Percentiles rank a stretch among this genome's conserved stretches.
These are phyloP conservation scores for Ammopiptanthus mongolicus DNA, from an alignment of 306 rosid genomes.

Conservation along the genomic window DNA sequence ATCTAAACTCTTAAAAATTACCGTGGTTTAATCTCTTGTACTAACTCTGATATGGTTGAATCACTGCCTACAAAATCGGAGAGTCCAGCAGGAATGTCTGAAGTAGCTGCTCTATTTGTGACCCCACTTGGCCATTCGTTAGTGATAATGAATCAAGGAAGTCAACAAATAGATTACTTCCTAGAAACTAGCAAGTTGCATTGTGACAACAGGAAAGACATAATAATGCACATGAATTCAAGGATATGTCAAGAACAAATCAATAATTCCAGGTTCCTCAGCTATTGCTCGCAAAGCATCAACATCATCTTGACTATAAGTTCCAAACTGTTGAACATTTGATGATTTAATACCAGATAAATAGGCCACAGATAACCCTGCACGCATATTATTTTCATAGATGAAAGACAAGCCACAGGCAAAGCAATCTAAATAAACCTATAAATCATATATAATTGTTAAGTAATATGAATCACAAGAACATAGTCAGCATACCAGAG, in stretches of 20 bases:
- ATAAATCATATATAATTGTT: too few species aligned
- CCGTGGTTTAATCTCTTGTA: slow-evolving; percentile 94
- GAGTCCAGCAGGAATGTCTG: slow-evolving; percentile 58
- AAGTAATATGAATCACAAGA: background rate
- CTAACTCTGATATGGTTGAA: slow-evolving; percentile 67
- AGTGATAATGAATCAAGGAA: slow-evolving; percentile 66
- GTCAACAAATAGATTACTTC: slow-evolving; percentile 11
- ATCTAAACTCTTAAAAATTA: slow-evolving; percentile 29
- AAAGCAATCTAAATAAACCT: background rate
- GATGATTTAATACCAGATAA: slow-evolving; percentile 69
- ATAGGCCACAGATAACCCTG: slow-evolving; percentile 74
- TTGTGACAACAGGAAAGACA: background rate
- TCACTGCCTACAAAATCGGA: slow-evolving; percentile 59
- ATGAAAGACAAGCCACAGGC: background rate
- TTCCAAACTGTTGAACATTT: slow-evolving; percentile 67
- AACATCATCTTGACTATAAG: slow-evolving; percentile 75
- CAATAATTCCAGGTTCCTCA: slow-evolving; percentile 79
- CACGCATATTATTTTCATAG: background rate
- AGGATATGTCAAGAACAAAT: slow-evolving; percentile 95
- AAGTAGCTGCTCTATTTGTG: slow-evolving; percentile 47
- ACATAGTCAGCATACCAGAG: slow-evolving; percentile 37
- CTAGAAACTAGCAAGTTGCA: slow-evolving; percentile 5
- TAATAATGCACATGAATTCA: slow-evolving; percentile 1
- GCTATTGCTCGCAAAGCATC: slow-evolving; percentile 88
- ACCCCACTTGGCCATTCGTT: slow-evolving; percentile 91